Conservation (phyloP, 306 rosid species). For the Sicyos edulis region DNA sequence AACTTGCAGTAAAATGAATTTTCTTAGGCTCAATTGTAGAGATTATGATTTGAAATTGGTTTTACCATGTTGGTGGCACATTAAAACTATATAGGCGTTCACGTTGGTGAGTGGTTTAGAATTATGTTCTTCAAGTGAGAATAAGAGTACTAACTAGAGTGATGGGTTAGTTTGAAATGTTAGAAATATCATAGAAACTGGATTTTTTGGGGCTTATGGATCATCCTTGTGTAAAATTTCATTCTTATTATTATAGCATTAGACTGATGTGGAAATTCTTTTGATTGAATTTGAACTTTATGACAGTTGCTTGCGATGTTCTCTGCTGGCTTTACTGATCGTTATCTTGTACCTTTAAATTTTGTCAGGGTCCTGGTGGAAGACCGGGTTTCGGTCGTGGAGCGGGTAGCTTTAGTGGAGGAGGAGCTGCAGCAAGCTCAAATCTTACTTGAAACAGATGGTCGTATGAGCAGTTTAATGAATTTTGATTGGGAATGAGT, state of each 20-base stretch:
- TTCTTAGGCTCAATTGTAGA: not conserved
- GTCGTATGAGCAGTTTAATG: not conserved
- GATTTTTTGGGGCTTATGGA: no score
- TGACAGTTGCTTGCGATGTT: not conserved
- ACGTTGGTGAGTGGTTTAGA: not conserved
- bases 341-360: not conserved
- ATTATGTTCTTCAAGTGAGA: not conserved
- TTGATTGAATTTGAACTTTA: not conserved
- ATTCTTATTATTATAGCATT: not conserved
- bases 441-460: conserved; percentile 20
- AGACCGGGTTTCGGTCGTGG: no score
- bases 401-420: conserved; percentile 38
- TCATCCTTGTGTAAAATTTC: no score
- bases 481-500: conserved; percentile 10
- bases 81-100: not conserved
- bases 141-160: not conserved
- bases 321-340: not conserved
- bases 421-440: conserved; percentile 17
- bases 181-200: not conserved
- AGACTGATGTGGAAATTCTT: no score
- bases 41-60: no score
- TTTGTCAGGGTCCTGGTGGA: conserved; percentile 55
- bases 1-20: not conserved
- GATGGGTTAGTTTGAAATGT: not conserved
- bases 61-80: not conserved